These are phyloP conservation scores for Kodamaea restingae DNA, from an alignment of 805 yeast genomes.

Conservation along the genomic window DNA sequence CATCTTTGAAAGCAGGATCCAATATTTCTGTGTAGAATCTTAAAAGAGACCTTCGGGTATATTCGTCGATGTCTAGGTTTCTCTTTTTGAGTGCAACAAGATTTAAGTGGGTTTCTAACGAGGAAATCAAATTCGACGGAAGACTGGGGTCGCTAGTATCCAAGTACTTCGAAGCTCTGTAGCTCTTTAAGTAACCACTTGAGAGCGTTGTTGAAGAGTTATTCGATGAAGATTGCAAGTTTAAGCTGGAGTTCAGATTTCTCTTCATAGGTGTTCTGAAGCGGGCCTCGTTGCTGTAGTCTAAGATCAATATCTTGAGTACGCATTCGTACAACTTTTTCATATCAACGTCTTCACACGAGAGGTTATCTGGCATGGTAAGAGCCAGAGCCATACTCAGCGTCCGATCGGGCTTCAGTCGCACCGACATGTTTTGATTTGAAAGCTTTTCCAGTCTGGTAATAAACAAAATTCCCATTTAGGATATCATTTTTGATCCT, in stretches of 20 bases:
- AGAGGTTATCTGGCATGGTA: conserved; percentile 9
- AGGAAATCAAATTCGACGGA: conserved; percentile 35
- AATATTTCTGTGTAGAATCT: conserved; percentile 61
- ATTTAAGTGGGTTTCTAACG: conserved; percentile 40
- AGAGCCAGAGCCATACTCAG: conserved; percentile 9
- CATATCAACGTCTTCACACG: conserved; percentile 17
- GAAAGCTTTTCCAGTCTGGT: too few species aligned
- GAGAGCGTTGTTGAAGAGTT: conserved; percentile 1
- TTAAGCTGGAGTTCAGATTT: conserved; percentile 6
- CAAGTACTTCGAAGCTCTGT: conserved; percentile 8
- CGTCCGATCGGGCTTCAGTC: conserved; percentile 5
- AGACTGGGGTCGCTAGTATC: conserved; percentile 24
- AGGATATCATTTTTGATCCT: neutral
- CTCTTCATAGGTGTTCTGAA: conserved; percentile 37
- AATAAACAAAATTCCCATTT: neutral
- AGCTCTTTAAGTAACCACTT: conserved; percentile 9
- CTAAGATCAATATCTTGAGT: conserved; percentile 52
- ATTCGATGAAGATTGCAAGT: neutral
- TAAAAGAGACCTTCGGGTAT: conserved; percentile 54
- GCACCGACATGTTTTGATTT: conserved; percentile 5
- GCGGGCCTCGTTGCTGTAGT: conserved; percentile 61
- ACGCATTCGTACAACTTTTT: conserved; percentile 47
- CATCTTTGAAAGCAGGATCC: conserved; percentile 40
- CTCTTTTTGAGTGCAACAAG: conserved; percentile 44
- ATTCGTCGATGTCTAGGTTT: conserved; percentile 36